phyloP scores from a whole-genome alignment of 768 basidiomycete species.

The Lactarius vividus region DNA sequence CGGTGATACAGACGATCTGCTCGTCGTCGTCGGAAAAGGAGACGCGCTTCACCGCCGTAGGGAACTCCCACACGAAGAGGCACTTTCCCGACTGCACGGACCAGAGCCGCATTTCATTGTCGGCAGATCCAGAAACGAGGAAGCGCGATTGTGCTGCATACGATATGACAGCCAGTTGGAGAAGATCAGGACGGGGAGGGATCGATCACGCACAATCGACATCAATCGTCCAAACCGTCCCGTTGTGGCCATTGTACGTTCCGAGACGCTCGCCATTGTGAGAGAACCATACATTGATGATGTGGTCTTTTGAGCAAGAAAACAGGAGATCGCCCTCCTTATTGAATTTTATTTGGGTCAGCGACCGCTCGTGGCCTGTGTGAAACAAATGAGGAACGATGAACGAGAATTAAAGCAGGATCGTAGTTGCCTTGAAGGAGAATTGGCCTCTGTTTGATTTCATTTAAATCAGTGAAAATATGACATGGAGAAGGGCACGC shows the following conservation, averaged over 20 bases:
- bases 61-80: conserved; percentile 95
- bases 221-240: conserved; percentile 95
- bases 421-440: conserved; percentile 10
- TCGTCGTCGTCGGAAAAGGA: conserved; percentile 85
- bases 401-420: conserved; percentile 36
- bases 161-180: neutral
- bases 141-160: conserved; percentile 73
- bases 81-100: conserved; percentile 86
- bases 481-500: neutral
- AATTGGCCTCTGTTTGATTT: neutral
- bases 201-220: conserved; percentile 74
- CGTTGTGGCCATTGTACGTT: conserved; percentile 95
- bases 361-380: conserved; percentile 93
- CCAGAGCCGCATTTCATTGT: conserved; percentile 93
- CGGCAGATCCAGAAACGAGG: conserved; percentile 89
- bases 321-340: conserved; percentile 94
- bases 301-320: conserved; percentile 91
- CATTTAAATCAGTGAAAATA: neutral
- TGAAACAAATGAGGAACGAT: neutral
- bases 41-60: conserved; percentile 95
- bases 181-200: neutral
- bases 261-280: conserved; percentile 97
- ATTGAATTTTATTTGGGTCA: conserved; percentile 98
- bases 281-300: conserved; percentile 96
- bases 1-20: conserved; percentile 88